Base-by-base conservation (phyloP, 1,284 basidiomycete species). In the Marasmius fiardii region DNA sequence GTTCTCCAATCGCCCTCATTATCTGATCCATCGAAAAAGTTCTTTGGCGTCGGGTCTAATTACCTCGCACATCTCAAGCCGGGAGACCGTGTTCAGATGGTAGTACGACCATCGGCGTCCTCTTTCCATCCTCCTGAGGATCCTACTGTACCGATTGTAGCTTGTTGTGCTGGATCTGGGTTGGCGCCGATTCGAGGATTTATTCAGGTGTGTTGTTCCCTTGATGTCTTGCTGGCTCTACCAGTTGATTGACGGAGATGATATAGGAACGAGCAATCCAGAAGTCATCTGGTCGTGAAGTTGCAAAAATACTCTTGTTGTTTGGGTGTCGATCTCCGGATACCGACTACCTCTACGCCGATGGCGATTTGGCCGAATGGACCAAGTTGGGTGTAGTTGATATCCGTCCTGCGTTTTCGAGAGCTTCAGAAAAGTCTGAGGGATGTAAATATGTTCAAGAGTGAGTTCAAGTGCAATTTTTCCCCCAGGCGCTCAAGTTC, bases 141-240 rank as follows among this genome's bases (percentile, higher is more conserved):
- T 59, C 73, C 74, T 1, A 52, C 57, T 7, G 63, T 70, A 14
- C 79, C 79, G 3, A 67, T 82, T 35, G 68, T 81, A 20, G 74
- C 81, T 70, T 78, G 79, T 64, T 75, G 74, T 31, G 76, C 77
- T 20, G 80, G 80, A 7, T 73, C 76, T 2, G 80, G 80, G 0
- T 60, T 82, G 21, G 76, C 80, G 6, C 80, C 80, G 1, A 79
- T 82, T 74, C 72, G 78, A 43, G 79, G 78, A 1, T 82, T 82
- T 68, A 68, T 82, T 39, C 54, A 58, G 52, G 56, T 54, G 16
- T 43, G 37, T 35, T 20, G 4, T n/a, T 41, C 39, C 21, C 4
- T n/a, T n/a, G n/a, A n/a, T n/a, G 16, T 18, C 31, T 26, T 7
- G 2, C 23, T 34, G 41, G 39, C n/a, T 16, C 20, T n/a, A n/a